Percentiles rank a stretch among this genome's conserved stretches.
Conservation (phyloP, 2,329 filamentous ascomycete genomes). For the Cadophora sp. region DNA sequence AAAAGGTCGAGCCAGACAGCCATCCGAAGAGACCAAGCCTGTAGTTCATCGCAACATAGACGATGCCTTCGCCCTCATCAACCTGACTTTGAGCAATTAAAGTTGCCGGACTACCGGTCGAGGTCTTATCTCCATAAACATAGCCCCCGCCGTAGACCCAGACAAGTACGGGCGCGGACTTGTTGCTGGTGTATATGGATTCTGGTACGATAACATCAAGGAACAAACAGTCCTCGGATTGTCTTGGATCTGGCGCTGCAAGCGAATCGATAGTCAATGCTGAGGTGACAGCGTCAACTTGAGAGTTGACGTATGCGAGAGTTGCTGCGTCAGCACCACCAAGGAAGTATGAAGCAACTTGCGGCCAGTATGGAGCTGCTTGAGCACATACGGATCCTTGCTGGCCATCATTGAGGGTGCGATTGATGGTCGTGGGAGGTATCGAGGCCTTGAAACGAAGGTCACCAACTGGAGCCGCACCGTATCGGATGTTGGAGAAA, state of each 20-base stretch:
- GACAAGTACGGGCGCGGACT: slow-evolving; percentile 50
- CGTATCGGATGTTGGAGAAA: slow-evolving; percentile 51
- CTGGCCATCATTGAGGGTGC: slow-evolving; percentile 42
- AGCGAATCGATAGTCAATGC: background rate
- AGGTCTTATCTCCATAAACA: slow-evolving; percentile 47
- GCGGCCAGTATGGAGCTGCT: slow-evolving; percentile 23
- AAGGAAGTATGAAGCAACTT: background rate
- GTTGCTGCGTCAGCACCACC: slow-evolving; percentile 7
- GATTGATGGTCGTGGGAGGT: slow-evolving; percentile 39
- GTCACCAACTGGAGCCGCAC: slow-evolving; percentile 49
- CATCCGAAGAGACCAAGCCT: slow-evolving; percentile 19
- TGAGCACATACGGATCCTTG: slow-evolving; percentile 27
- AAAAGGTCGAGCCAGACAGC: background rate
- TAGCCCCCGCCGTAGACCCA: slow-evolving; percentile 58
- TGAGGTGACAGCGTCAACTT: background rate
- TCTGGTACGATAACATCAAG: slow-evolving; percentile 53
- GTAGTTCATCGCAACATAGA: slow-evolving; percentile 44
- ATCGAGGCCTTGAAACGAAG: slow-evolving; percentile 51
- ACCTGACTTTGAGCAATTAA: slow-evolving; percentile 43
- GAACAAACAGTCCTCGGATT: slow-evolving; percentile 53
- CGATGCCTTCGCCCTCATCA: slow-evolving; percentile 44
- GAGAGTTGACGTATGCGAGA: background rate
- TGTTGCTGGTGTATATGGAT: slow-evolving; percentile 41
- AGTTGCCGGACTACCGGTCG: slow-evolving; percentile 45
- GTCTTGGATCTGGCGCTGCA: slow-evolving; percentile 13